A percentile compares a stretch with the other conserved stretches of the same genome.
Evolutionary conservation across 768 basidiomycete species (phyloP).

Genomic region (Porpolomopsis calyptriformis): DNA sequence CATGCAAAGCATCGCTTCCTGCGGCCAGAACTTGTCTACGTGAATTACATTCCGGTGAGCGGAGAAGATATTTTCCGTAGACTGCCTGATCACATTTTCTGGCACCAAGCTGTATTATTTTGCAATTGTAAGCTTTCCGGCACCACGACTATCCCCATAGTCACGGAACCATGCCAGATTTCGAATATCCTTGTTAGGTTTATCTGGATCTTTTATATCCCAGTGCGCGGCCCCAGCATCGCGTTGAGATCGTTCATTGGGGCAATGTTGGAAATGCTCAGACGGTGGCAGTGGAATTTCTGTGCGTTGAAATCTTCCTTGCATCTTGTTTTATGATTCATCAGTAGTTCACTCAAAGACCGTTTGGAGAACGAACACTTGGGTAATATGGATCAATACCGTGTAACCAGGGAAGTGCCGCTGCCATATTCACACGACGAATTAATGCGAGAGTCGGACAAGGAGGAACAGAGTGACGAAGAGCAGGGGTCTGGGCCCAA

Average conservation of each 20-base stretch:
- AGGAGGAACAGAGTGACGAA: slow-evolving; percentile 20
- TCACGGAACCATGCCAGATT: slow-evolving; percentile 30
- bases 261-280: slow-evolving; percentile 63
- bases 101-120: slow-evolving; percentile 60
- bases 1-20: slow-evolving; percentile 50
- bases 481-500: slow-evolving; percentile 15
- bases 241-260: slow-evolving; percentile 56
- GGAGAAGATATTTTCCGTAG: neutral
- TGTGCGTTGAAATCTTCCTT: slow-evolving; percentile 35
- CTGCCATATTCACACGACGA: slow-evolving; percentile 65
- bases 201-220: slow-evolving; percentile 73
- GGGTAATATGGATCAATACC: slow-evolving; percentile 89
- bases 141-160: slow-evolving; percentile 1
- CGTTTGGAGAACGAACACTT: slow-evolving; percentile 87
- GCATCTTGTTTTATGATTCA: neutral
- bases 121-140: slow-evolving; percentile 43
- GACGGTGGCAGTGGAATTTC: slow-evolving; percentile 89
- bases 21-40: slow-evolving; percentile 67
- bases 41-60: slow-evolving; percentile 46
- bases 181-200: slow-evolving; percentile 71
- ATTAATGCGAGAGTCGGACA: slow-evolving; percentile 32
- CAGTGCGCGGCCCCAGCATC: slow-evolving; percentile 34
- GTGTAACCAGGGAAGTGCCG: slow-evolving; percentile 76
- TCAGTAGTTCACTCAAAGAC: slow-evolving; percentile 40
- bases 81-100: neutral